Percentiles rank a stretch among this genome's conserved stretches.
These are phyloP conservation scores for Skeletonema grethae DNA, from an alignment of 108 stramenopile species.

Conservation along the genomic window DNA sequence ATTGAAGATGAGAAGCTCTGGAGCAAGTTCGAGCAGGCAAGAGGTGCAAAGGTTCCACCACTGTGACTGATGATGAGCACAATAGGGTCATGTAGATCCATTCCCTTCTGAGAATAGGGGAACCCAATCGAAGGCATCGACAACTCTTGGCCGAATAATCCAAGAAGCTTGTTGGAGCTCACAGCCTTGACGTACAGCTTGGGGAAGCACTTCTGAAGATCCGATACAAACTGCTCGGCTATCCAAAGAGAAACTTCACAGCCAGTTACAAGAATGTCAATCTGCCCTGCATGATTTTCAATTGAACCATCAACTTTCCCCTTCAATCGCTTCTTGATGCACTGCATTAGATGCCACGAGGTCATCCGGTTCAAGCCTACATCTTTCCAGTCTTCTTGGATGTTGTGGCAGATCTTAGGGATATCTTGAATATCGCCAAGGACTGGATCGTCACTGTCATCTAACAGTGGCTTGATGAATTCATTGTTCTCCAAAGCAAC, in stretches of 20 bases:
- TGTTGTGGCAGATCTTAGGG: slow-evolving; percentile 49
- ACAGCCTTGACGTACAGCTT: slow-evolving; percentile 59
- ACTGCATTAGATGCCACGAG: slow-evolving; percentile 54
- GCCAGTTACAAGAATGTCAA: slow-evolving; percentile 80
- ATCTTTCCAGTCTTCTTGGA: slow-evolving; percentile 67
- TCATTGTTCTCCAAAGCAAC: slow-evolving; percentile 52
- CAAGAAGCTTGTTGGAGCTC: slow-evolving; percentile 82
- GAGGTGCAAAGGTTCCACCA: slow-evolving; percentile 73
- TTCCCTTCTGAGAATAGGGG: slow-evolving; percentile 44
- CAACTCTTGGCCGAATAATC: slow-evolving; percentile 70
- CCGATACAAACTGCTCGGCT: slow-evolving; percentile 84
- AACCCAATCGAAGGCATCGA: slow-evolving; percentile 63
- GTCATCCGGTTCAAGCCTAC: slow-evolving; percentile 64
- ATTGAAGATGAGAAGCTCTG: slow-evolving; percentile 38
- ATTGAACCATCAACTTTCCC: slow-evolving; percentile 43
- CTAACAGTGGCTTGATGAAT: slow-evolving; percentile 53
- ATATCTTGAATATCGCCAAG: slow-evolving; percentile 61
- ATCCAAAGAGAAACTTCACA: slow-evolving; percentile 85
- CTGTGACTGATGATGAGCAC: slow-evolving; percentile 74
- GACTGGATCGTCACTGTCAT: slow-evolving; percentile 50
- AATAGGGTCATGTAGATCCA: slow-evolving; percentile 60
- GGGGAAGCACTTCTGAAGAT: slow-evolving; percentile 75
- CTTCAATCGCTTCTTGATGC: slow-evolving; percentile 44
- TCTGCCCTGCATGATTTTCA: slow-evolving; percentile 16
- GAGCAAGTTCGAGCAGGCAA: slow-evolving; percentile 67